A percentile compares a stretch with the other conserved stretches of the same genome.
phyloP scores from a whole-genome alignment of 2,329 filamentous ascomycete genomes.

The Trichoderma simmonsii region DNA sequence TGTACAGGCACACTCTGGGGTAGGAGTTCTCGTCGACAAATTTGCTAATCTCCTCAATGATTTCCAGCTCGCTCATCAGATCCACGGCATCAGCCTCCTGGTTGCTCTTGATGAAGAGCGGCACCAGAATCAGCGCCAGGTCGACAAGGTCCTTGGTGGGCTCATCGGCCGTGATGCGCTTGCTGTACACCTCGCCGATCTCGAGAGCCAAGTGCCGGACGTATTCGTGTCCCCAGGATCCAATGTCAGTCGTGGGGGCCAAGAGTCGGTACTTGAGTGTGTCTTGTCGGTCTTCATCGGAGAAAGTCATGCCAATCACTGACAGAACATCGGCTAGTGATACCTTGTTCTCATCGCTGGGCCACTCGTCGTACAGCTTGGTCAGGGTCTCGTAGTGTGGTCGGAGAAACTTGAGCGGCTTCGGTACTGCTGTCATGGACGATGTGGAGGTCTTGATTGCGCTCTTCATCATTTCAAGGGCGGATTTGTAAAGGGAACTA shows the following conservation, averaged over 20 bases:
- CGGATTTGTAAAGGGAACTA: conserved; percentile 81
- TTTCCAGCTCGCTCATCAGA: conserved; percentile 93
- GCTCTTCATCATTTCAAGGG: conserved; percentile 93
- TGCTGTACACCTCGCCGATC: conserved; percentile 91
- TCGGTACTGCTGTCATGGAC: conserved; percentile 98
- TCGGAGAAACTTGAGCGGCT: conserved; percentile 95
- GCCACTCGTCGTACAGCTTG: conserved; percentile 87
- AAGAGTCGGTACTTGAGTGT: conserved; percentile 93
- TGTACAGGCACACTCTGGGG: conserved; percentile 88
- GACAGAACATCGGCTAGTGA: conserved; percentile 92
- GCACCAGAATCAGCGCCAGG: conserved; percentile 79
- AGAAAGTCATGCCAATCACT: conserved; percentile 98
- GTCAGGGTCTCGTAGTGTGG: conserved; percentile 92
- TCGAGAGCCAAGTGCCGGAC: conserved; percentile 92
- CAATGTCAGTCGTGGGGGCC: conserved; percentile 86
- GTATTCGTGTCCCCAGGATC: conserved; percentile 98
- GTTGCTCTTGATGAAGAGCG: conserved; percentile 94
- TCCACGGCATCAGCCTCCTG: conserved; percentile 98
- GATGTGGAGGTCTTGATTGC: conserved; percentile 99
- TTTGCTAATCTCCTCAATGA: conserved; percentile 85
- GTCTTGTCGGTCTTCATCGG: conserved; percentile 92
- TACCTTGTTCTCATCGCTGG: conserved; percentile 78
- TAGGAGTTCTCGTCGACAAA: conserved; percentile 95
- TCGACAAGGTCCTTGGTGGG: conserved; percentile 80
- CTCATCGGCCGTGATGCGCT: conserved; percentile 81